A percentile compares a stretch with the other conserved stretches of the same genome.
These are phyloP conservation scores for Suhomyces vadensis DNA, from an alignment of 805 yeast species.

Conservation along the genomic window DNA sequence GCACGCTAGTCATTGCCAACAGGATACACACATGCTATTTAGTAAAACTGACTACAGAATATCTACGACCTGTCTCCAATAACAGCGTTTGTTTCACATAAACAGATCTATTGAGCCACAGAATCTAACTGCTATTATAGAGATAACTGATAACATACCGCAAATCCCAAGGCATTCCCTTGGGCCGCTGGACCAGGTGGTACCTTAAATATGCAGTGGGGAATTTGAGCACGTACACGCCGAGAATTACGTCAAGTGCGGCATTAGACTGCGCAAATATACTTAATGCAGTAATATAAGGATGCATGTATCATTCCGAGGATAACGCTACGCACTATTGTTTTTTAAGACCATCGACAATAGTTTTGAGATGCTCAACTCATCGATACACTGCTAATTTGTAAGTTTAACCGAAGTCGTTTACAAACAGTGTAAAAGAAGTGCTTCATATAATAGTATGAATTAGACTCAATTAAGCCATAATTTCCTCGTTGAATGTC, in stretches of 20 bases:
- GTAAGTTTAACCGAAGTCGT: conserved; percentile 1
- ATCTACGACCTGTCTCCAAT: too few relatives aligned
- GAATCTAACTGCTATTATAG: too few relatives aligned
- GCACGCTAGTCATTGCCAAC: too few relatives aligned
- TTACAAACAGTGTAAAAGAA: not conserved
- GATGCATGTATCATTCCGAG: conserved; percentile 2
- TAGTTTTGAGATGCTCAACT: conserved; percentile 2
- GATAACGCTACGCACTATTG: not conserved
- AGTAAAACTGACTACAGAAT: too few relatives aligned
- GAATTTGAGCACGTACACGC: conserved; percentile 2
- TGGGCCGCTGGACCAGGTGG: not conserved
- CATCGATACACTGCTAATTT: not conserved
- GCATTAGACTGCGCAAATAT: not conserved
- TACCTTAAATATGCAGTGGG: not conserved
- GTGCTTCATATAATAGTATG: not conserved
- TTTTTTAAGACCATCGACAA: not conserved
- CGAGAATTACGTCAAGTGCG: conserved; percentile 2
- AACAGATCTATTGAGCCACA: too few relatives aligned
- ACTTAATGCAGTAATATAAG: not conserved
- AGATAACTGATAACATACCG: not conserved
- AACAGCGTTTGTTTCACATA: too few relatives aligned
- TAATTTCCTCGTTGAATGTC: not conserved
- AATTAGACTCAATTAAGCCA: not conserved
- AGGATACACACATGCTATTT: too few relatives aligned
- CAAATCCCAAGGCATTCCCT: not conserved